Evolutionary conservation across 2,329 filamentous ascomycete genomes (phyloP).

Genomic region (Monosporascus sp.): DNA sequence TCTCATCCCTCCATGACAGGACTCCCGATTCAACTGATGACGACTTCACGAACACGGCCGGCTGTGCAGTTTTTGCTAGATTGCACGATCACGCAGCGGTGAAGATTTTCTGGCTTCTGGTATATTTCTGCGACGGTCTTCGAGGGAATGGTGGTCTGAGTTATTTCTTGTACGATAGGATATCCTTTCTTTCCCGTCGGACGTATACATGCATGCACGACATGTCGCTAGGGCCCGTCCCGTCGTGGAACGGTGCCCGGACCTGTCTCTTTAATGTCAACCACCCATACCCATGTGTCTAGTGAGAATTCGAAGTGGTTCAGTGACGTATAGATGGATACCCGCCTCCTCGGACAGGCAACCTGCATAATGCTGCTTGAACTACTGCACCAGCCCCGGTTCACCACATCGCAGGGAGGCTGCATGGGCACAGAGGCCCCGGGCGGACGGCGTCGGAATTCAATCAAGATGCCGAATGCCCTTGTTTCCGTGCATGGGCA

Average conservation of each 20-base stretch:
- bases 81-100: neutral
- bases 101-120: neutral
- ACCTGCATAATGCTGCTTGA: too few relatives aligned
- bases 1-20: too few relatives aligned
- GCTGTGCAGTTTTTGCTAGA: neutral
- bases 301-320: too few relatives aligned
- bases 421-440: too few relatives aligned
- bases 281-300: neutral
- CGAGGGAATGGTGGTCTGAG: neutral
- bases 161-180: constrained; percentile 31
- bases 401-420: too few relatives aligned
- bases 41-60: neutral
- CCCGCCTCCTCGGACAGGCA: too few relatives aligned
- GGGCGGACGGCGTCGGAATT: too few relatives aligned
- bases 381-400: too few relatives aligned
- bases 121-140: neutral
- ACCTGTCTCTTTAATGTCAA: constrained; percentile 11
- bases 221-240: constrained; percentile 6
- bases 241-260: constrained; percentile 6
- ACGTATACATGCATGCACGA: constrained; percentile 8
- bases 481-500: too few relatives aligned
- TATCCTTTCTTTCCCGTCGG: constrained; percentile 26
- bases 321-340: neutral
- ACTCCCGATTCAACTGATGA: neutral
- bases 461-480: too few relatives aligned